Conservation (phyloP, 495 filamentous ascomycete species). For the Xylaria scruposa region DNA sequence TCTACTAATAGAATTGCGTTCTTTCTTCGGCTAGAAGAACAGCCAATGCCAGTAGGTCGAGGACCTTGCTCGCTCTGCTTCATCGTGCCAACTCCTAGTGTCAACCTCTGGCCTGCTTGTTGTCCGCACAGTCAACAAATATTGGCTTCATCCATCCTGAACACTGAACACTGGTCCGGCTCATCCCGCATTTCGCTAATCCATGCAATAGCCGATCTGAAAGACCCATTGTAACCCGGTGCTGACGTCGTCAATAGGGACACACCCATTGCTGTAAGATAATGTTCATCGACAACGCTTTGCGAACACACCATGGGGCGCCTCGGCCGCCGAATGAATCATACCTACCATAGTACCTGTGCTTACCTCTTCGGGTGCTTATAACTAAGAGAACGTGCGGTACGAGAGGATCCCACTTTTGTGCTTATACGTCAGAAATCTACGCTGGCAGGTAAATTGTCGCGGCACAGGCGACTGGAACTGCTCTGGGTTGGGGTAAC, state of each 20-base stretch:
- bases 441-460: background rate
- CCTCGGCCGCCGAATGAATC: conserved; percentile 15
- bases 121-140: background rate
- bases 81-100: background rate
- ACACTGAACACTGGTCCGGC: conserved; percentile 15
- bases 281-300: conserved; percentile 9
- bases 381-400: background rate
- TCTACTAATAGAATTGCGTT: background rate
- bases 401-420: conserved; percentile 7
- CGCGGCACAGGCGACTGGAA: conserved; percentile 11
- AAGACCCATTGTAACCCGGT: conserved; percentile 14
- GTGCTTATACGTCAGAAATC: background rate
- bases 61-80: background rate
- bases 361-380: conserved; percentile 2
- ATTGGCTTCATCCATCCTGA: background rate
- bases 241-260: conserved; percentile 20
- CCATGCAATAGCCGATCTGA: conserved; percentile 22
- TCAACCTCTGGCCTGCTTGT: background rate
- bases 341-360: conserved; percentile 8
- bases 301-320: conserved; percentile 27
- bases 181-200: conserved; percentile 16
- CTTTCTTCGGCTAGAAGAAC: background rate
- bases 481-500: conserved; percentile 28
- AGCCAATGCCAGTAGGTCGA: background rate
- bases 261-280: background rate